Evolutionary conservation across 2,329 filamentous ascomycete genomes (phyloP).

Genomic region (Ceratocystis ficicola): DNA sequence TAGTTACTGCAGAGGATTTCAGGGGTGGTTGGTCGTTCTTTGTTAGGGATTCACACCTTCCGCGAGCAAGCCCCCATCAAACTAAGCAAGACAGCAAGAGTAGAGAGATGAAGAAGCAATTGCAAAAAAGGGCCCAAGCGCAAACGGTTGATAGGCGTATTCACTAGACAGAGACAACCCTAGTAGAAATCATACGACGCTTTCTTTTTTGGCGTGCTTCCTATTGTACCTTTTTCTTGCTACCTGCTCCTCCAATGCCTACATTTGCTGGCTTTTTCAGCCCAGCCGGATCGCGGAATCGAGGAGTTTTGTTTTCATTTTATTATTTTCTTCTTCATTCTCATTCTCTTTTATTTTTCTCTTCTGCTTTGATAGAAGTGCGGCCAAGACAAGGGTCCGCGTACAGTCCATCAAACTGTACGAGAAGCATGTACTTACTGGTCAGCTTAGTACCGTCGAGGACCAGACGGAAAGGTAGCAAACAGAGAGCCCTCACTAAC

Average conservation of each 20-base stretch:
- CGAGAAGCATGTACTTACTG: background rate
- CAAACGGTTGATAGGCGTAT: background rate
- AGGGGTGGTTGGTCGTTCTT: conserved; percentile 4
- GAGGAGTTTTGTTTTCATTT: too few species aligned
- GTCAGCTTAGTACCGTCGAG: background rate
- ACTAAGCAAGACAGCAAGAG: background rate
- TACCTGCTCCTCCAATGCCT: too few species aligned
- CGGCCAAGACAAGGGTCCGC: background rate
- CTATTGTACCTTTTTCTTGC: background rate
- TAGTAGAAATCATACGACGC: conserved; percentile 7
- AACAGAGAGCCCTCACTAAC: background rate
- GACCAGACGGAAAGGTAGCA: background rate
- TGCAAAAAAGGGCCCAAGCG: conserved; percentile 10
- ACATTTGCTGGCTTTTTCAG: too few species aligned
- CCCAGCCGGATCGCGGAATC: too few species aligned
- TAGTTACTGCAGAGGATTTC: background rate
- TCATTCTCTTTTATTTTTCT: background rate
- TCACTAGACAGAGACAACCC: conserved; percentile 2
- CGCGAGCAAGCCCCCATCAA: background rate
- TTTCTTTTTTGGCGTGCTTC: background rate
- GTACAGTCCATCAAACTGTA: background rate
- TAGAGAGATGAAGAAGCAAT: background rate
- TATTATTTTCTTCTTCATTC: too few species aligned
- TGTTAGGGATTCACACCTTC: conserved; percentile 3
- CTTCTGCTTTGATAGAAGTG: background rate